Base-by-base conservation (phyloP, 768 basidiomycete genomes). In the Brasilioporus rufonigricans region DNA sequence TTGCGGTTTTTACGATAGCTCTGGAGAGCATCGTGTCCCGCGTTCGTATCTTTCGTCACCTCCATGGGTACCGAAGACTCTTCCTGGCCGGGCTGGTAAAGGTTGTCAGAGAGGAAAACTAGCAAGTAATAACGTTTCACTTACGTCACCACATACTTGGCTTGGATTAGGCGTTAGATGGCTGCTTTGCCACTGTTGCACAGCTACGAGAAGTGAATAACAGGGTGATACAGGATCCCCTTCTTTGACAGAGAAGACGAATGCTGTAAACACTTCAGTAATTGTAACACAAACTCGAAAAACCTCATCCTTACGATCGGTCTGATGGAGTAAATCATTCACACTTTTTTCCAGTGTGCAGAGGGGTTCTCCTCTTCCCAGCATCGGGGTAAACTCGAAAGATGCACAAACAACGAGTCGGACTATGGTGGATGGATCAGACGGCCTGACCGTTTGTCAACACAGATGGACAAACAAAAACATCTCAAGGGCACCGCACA, bases 11-110 rank as follows among this genome's bases (percentile, higher is more conserved):
- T 13, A 5, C 19, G 16, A 4, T 48, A 58, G 11, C 16, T 32
- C 1, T 40, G 47, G 16, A 62, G 35, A 9, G 46, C 44, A 7
- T 16, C 5, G 13, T 50, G 52, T 11, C 59, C 59, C 14, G 35
- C 16, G 19, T 54, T 48, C 4, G 59, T 60, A 1, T 23, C 19
- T 18, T 27, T 18, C 7, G 43, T 19, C 12, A 60, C 16, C 3
- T 43, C 16, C 3, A 11, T 13, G 14, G 11, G 32, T 2, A 7
- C 32, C 10, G 40, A 29, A 18, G 38, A 12, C 32, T 12, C 19
- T 18, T 44, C 40, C 40, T 40, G 27, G 47, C 36, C n/a, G 3
- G 10, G 7, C 32, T 50, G 21, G 18, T 9, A 32, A 8, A 19
- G 9, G 16, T 14, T 18, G 18, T 52, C 24, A 43, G 29, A 14